Conservation (phyloP, 1,284 basidiomycete genomes). For the Ustilago nuda region DNA sequence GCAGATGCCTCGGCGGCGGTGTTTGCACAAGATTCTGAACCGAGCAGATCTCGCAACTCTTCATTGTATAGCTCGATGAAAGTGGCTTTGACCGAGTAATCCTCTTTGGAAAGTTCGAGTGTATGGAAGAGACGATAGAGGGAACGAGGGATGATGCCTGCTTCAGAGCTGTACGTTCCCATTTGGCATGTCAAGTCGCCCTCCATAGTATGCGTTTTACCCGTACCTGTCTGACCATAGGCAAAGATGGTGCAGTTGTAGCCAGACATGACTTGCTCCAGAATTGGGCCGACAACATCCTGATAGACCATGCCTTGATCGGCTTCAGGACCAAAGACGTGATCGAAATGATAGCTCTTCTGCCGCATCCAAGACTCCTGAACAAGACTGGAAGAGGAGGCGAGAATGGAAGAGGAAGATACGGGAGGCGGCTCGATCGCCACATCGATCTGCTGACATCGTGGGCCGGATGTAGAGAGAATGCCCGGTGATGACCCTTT, state of each 20-base stretch:
- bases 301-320: conserved; percentile 95
- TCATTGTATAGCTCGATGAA: conserved; percentile 99
- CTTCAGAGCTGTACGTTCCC: conserved; percentile 86
- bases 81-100: conserved; percentile 93
- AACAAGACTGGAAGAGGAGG: conserved; percentile 35
- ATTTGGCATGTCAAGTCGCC: conserved; percentile 71
- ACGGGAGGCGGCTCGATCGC: conserved; percentile 54
- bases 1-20: conserved; percentile 14
- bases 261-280: conserved; percentile 90
- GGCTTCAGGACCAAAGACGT: conserved; percentile 91
- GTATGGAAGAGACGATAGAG: conserved; percentile 91
- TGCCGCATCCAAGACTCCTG: conserved; percentile 49
- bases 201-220: conserved; percentile 83
- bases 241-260: conserved; percentile 99
- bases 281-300: conserved; percentile 90
- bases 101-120: conserved; percentile 77
- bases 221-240: conserved; percentile 98
- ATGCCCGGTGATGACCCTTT: conserved; percentile 37
- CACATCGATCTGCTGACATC: conserved; percentile 58
- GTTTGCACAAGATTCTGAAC: conserved; percentile 68
- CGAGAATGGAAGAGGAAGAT: conserved; percentile 40
- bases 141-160: conserved; percentile 97
- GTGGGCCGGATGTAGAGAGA: conserved; percentile 57
- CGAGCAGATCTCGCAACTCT: conserved; percentile 79
- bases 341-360: conserved; percentile 67